Base-by-base conservation (phyloP, 2,329 filamentous ascomycete genomes). In the Ophiostoma montium region DNA sequence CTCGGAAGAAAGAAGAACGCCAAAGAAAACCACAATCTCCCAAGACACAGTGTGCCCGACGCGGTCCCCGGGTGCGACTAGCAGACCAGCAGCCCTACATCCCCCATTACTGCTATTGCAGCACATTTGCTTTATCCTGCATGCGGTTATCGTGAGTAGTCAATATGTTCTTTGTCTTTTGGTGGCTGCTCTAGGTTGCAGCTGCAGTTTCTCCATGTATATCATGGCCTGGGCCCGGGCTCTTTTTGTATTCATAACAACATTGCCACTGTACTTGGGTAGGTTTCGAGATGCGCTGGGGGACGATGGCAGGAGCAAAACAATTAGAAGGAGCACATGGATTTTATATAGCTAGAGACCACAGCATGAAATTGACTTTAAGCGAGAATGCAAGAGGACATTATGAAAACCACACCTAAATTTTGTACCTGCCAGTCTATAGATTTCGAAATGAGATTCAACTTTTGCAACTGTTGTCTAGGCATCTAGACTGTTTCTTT, bases 181-280 rank as follows among this genome's bases (percentile, higher is more conserved):
- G 23, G 31, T 50, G 11, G 45, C 32, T 13, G 6, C 36, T 21
- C 31, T 35, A n/a, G 21, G 31, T 12, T 31, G 30, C 31, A 16
- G 39, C 16, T 19, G 4, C 18, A 38, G 33, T 15, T 4, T 35
- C 21, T 36, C 19, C 21, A 41, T 35, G 18, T 12, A 12, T 16
- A 1, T 50, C 12, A 19, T 42, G 21, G 30, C 31, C 16, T 46
- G 36, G 21, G 8, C 16, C 3, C 18, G 23, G 35, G 8, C 33
- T 19, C 35, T 46, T 35, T 8, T 46, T 30, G 18, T 35, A 35
- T 50, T 50, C 19, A n/a, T 38, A 21, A 35, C 31, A n/a, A 42
- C 31, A 9, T 32, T 42, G 10, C 48, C 48, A n/a, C 18, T 50
- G 36, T 27, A 46, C 42, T 50, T 50, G 48, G 42, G 23, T 50